Base-by-base conservation (phyloP, 78 protist species). In the Dictyostelium capitatum region DNA sequence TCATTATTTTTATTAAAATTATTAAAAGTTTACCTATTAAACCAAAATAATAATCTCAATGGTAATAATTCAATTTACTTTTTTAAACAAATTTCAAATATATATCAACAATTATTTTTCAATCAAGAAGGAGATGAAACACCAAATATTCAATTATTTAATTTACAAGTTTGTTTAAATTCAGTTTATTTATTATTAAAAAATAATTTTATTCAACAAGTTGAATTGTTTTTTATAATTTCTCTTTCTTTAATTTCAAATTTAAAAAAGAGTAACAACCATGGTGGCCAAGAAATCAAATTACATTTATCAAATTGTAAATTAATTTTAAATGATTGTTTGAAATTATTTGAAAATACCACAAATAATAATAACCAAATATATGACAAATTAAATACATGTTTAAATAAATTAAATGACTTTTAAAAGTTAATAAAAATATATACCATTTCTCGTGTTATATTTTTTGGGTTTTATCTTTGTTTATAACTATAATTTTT, bases 31-130 rank as follows among this genome's bases (percentile, higher is more conserved):
- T 20, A 8, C 43, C 43, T 72, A 15, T 43, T 30, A 32, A 72
- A 30, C 3, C 8, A n/a, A 19, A 73, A 46, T n/a, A 11, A 72
- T 9, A 0, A 70, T 70, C n/a, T n/a, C n/a, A 12, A 30, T 37
- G 53, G 9, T 4, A 5, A 19, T 12, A 32, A 73, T n/a, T 73
- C 56, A 73, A 73, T 73, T 73, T 23, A 73, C n/a, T 73, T 43
- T 46, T 73, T 73, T 30, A 73, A 73, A 47, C 79, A 73, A 73
- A 46, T 73, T 20, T 73, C 79, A 46, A 73, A 46, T 46, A 30
- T 73, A 6, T 73, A n/a, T 23, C 79, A 73, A 73, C 25, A 73
- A n/a, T 73, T 73, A 46, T 48, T 73, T 73, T 46, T 73, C 9
- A 23, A 46, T 12, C 43, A 32, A 5, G 46, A 46, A 43, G 56